phyloP scores from a whole-genome alignment of 2,329 filamentous ascomycete species.

The Fusarium sp. region DNA sequence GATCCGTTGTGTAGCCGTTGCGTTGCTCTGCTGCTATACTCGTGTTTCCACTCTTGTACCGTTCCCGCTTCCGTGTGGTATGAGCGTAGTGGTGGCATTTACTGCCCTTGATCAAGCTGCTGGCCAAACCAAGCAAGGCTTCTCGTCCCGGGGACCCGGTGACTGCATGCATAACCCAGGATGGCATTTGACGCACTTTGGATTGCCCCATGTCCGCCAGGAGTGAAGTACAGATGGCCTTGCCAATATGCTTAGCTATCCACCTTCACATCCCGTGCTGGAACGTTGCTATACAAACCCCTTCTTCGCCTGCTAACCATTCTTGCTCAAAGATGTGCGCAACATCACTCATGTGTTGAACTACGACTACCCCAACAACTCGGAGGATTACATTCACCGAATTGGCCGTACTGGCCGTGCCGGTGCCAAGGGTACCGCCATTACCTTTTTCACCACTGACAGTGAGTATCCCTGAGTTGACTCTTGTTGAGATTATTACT shows the following conservation, averaged over 20 bases:
- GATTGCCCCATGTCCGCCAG: constrained; percentile 68
- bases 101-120: constrained; percentile 81
- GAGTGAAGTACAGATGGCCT: constrained; percentile 64
- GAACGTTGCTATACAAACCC: constrained; percentile 69
- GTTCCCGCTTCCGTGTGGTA: constrained; percentile 70
- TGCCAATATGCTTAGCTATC: constrained; percentile 63
- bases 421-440: constrained; percentile 93
- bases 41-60: constrained; percentile 81
- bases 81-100: constrained; percentile 83
- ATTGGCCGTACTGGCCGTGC: constrained; percentile 97
- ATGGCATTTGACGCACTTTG: constrained; percentile 66
- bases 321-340: constrained; percentile 88
- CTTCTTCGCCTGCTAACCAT: constrained; percentile 80
- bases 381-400: constrained; percentile 98
- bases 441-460: constrained; percentile 99
- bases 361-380: constrained; percentile 99
- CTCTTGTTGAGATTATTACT: constrained; percentile 40
- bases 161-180: constrained; percentile 59
- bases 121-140: constrained; percentile 60
- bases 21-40: constrained; percentile 73
- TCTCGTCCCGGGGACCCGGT: constrained; percentile 68
- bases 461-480: constrained; percentile 74
- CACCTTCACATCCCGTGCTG: constrained; percentile 62
- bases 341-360: constrained; percentile 99
- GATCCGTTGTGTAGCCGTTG: constrained; percentile 64